Base-by-base conservation (phyloP, 176 grass and related monocot species). In the Rhynchospora pubera region DNA sequence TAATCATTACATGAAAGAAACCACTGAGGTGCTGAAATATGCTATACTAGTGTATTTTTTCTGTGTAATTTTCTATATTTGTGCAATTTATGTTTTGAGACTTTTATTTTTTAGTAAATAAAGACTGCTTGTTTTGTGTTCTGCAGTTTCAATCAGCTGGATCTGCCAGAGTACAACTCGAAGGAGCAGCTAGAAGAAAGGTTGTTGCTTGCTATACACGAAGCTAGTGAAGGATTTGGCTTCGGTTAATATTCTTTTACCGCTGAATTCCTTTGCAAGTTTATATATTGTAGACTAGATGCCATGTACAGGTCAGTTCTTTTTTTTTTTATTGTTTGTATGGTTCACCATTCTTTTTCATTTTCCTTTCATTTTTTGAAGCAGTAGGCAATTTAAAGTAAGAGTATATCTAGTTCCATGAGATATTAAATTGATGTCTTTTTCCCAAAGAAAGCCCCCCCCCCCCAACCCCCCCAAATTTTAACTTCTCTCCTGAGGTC, bases 201-300 rank as follows among this genome's bases (percentile, higher is more conserved):
- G 42, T 57, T 96, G 66, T 85, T 92, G 68, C 90, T 96, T 81
- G 93, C 93, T 42, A 92, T 92, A 77, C 93, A 96, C 84, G 93
- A 96, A 83, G 93, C 90, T 74, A 96, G 90, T 63, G 93, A 96
- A 92, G 93, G 93, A 62, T 96, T 96, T 57, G 93, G 93, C 68
- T 96, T 96, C 67, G 93, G 90, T 83, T 96, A 82, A 92, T 66
- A 34, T 48, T 66, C 22, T 76, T 55, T 8, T 52, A 28, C 12
- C 2, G 50, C 47, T 55, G 50, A 19, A 52, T 55, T 30, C 48
- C 47, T 76, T 76, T 76, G 48, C 22, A 46, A 30, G 10, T 55
- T 75, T 75, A 75, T 53, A 44, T 75, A 28, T 76, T 76, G n/a
- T n/a, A n/a, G n/a, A n/a, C 72, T 76, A 55, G 48, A 55, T 76